Evolutionary conservation across 352 stramenopile species (phyloP), one percentile per base, ranked within the genome.

Genomic region (Saprolegnia diclina): DNA sequence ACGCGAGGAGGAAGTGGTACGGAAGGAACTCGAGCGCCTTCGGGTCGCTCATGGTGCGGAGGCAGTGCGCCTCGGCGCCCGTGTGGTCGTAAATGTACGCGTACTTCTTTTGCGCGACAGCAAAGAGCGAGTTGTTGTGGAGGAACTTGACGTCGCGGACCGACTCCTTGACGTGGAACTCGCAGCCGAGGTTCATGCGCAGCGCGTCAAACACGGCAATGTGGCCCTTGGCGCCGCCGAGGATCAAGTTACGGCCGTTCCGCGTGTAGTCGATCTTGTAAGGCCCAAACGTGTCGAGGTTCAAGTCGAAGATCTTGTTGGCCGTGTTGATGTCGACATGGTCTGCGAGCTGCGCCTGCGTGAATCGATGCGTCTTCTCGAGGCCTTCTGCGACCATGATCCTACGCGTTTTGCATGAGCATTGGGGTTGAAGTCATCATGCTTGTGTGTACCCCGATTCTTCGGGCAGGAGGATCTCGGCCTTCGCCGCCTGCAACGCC

Each of bases 1-100:
- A 96, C n/a, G 96, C 92, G 50, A 99, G 86, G 72, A 99, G 71
- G 74, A 99, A 99, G 78, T 99, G 97, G 82, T 99, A 98, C 5
- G 97, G 97, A 55, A 99, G 80, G 75, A 98, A 99, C 75, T 98
- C 85, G 74, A 99, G 82, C 37, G 79, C 82, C 35, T 92, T 82
- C 0, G 97, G 94, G 75, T 98, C 89, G 32, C 88, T 79, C 65
- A 99, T 91, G 13, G 94, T 79, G 26, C 89, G 87, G 66, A 99
- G 86, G 66, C 94, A 95, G 79, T 99, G 97, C 40, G 98, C 88
- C 82, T 99, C 97, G 16, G 90, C 89, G 16, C 97, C 97, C 13
- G 94, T 88, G 74, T 88, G 89, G 82, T 99, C 97, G 79, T 99
- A 99, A 74, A 99, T 98, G 74, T 86, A 86, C 59, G 97, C 91